phyloP scores from a whole-genome alignment of 148 eudicot species.

The Rheum nobile region DNA sequence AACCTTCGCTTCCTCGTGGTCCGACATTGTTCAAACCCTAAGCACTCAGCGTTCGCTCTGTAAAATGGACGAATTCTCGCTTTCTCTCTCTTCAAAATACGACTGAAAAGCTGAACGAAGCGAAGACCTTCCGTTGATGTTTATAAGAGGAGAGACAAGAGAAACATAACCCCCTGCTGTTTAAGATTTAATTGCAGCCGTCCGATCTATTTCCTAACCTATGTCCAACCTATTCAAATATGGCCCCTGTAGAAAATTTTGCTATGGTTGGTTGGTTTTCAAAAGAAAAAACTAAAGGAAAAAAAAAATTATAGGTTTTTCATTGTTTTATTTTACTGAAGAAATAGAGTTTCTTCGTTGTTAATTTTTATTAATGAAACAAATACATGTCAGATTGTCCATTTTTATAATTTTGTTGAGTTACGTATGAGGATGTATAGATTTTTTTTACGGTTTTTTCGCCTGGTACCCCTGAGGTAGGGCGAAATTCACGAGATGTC shows the following conservation, averaged over 20 bases:
- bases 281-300: no score
- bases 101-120: not conserved
- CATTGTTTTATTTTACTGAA: no score
- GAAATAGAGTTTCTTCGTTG: no score
- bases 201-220: not conserved
- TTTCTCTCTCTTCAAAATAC: not conserved
- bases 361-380: no score
- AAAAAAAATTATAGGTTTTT: no score
- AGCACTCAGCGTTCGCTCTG: not conserved
- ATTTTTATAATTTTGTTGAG: no score
- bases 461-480: no score
- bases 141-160: not conserved
- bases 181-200: slow-evolving; percentile 1
- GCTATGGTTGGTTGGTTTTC: no score
- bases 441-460: no score
- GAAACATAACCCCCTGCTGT: not conserved
- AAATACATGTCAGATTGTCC: no score
- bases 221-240: not conserved
- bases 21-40: slow-evolving; percentile 37
- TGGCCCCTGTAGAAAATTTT: not conserved
- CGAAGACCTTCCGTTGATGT: slow-evolving; percentile 2
- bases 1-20: slow-evolving; percentile 26
- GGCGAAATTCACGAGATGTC: no score
- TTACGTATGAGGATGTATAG: no score
- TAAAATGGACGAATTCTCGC: not conserved